phyloP scores from a whole-genome alignment of 1,139 yeast genomes.

The Yamadazyma blattariae region DNA sequence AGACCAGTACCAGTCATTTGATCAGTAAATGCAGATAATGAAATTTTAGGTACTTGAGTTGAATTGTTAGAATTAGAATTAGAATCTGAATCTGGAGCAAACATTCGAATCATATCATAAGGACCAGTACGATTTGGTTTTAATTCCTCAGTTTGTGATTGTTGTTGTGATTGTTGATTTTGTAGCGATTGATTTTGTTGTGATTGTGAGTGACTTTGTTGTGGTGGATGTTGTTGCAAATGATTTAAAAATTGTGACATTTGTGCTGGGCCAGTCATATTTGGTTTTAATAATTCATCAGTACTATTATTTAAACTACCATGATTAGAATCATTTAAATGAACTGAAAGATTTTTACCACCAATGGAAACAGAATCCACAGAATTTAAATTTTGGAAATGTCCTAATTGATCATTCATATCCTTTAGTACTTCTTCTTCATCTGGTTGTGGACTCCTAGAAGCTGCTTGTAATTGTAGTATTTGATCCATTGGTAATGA shows the following conservation, averaged over 20 bases:
- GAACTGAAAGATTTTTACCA: conserved; percentile 53
- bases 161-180: conserved; percentile 17
- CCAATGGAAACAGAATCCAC: conserved; percentile 65
- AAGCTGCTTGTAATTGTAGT: conserved; percentile 17
- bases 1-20: conserved; percentile 41
- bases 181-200: conserved; percentile 23
- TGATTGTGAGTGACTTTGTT: conserved; percentile 3
- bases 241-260: conserved; percentile 25
- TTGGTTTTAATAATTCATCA: conserved; percentile 41
- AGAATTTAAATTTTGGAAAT: conserved; percentile 58
- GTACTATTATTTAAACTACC: conserved; percentile 49
- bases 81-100: conserved; percentile 10
- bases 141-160: conserved; percentile 14
- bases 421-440: conserved; percentile 63
- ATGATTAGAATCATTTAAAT: conserved; percentile 20
- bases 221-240: conserved; percentile 3
- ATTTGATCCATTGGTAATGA: conserved; percentile 13
- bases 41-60: conserved; percentile 22
- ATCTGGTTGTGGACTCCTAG: conserved; percentile 22
- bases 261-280: conserved; percentile 59
- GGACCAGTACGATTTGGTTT: conserved; percentile 34
- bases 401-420: conserved; percentile 64
- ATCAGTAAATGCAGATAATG: conserved; percentile 41
- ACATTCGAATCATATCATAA: conserved; percentile 17
- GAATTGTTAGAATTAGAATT: too few relatives aligned